These are phyloP conservation scores for Lasiodiplodia sp. DNA, from an alignment of 2,329 filamentous ascomycete genomes.

Conservation along the genomic window DNA sequence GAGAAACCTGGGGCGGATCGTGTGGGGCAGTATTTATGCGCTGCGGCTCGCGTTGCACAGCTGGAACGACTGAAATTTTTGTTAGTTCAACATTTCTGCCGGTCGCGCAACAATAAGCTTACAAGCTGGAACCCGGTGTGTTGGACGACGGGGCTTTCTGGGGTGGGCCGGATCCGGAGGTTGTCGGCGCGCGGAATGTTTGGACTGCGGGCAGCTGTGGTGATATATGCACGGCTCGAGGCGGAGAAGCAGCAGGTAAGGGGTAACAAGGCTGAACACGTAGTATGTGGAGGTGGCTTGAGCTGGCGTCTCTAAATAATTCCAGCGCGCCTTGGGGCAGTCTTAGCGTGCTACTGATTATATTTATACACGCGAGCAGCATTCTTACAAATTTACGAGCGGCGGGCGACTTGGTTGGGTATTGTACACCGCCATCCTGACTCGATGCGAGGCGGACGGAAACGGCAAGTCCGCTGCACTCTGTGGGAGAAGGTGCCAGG, in stretches of 20 bases:
- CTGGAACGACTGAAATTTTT: background rate
- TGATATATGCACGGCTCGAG: background rate
- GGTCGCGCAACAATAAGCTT: constrained; percentile 27
- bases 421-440: constrained; percentile 23
- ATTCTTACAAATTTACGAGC: constrained; percentile 4
- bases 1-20: background rate
- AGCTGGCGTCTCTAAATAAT: constrained; percentile 15
- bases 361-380: constrained; percentile 11
- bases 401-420: background rate
- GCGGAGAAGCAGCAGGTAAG: background rate
- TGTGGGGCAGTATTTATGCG: constrained; percentile 5
- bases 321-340: constrained; percentile 1
- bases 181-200: background rate
- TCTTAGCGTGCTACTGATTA: background rate
- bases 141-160: constrained; percentile 7
- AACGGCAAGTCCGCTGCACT: constrained; percentile 20
- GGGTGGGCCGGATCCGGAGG: constrained; percentile 19
- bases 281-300: constrained; percentile 17
- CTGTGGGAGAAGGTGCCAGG: constrained; percentile 6
- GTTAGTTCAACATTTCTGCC: constrained; percentile 11
- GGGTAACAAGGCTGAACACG: constrained; percentile 11
- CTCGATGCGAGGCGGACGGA: constrained; percentile 20
- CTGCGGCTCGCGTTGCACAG: constrained; percentile 5
- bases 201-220: background rate
- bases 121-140: background rate